Base-by-base conservation (phyloP, 2,329 filamentous ascomycete species). In the Exophiala lecanii-corni region DNA sequence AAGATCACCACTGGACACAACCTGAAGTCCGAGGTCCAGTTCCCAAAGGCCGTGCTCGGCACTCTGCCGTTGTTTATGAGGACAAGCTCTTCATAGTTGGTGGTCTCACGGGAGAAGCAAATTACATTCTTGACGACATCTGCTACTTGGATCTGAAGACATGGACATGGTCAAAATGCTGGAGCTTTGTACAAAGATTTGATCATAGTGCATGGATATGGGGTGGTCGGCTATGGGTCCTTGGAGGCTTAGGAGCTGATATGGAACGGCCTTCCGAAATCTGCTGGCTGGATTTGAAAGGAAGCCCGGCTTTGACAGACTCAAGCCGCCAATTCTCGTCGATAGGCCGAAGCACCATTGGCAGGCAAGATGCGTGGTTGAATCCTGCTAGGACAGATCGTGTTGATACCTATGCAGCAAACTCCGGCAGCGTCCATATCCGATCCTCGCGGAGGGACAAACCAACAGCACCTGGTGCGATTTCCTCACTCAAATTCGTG, bases 211-310 rank as follows among this genome's bases (percentile, higher is more conserved):
- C 86, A 39, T 96, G 91, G 74, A 84, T 98, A 47, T 96, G 89
- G 76, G 82, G 84, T 42, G 89, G 92, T 50, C 81, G 88, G 32
- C 82, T 98, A 23, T 98, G 91, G 91, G 89, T 97, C 5, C 96
- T 95, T 64, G 92, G 92, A 28, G 92, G 92, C 2, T 74, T 98
- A 37, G 92, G 88, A 50, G 86, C 92, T 56, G 89, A 96, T 55
- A 95, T 97, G 88, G 89, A 97, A 68, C 91, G 94, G 58, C 88
- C 86, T 49, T 91, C 88, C 47, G 92, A 98, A 63, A 77, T 98
- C 32, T 96, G 89, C 86, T 98, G 92, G 89, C 73, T 98, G 32
- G 92, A 98, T 66, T 76, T 98, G 37, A 91, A 94, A 62, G 89
- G 88, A 23, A 89, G 79, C 47, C 89, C 89, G 1, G 86, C 89